A percentile compares a stretch with the other conserved stretches of the same genome.
Conservation (phyloP, 768 basidiomycete species). For the Kwoniella sp. region DNA sequence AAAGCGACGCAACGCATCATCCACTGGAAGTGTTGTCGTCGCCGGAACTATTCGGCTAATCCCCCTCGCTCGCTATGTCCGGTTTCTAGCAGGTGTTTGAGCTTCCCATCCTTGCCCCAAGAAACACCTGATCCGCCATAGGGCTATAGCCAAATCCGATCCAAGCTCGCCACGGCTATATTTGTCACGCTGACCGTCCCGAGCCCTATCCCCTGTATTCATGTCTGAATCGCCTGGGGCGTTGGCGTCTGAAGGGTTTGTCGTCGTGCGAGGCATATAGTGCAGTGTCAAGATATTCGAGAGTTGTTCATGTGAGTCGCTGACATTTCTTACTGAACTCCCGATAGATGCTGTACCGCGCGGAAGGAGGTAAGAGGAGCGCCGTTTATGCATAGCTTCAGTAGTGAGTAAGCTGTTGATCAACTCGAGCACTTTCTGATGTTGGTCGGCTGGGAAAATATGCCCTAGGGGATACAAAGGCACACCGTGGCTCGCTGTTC, state of each 20-base stretch:
- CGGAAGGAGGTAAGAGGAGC: not conserved
- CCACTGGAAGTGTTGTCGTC: no score
- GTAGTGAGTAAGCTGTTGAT: constrained; percentile 7
- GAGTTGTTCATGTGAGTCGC: not conserved
- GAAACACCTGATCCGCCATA: constrained; percentile 22
- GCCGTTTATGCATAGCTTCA: not conserved
- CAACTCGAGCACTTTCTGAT: not conserved
- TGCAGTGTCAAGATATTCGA: not conserved
- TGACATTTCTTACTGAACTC: not conserved
- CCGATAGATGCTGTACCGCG: not conserved
- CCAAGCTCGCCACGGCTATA: constrained; percentile 4
- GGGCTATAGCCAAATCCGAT: constrained; percentile 12
- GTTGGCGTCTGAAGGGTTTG: no score
- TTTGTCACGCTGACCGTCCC: not conserved
- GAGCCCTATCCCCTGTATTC: not conserved
- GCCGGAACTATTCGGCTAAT: no score
- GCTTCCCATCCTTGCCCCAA: constrained; percentile 21
- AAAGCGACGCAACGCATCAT: no score
- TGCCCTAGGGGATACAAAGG: constrained; percentile 7
- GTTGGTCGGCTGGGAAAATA: not conserved
- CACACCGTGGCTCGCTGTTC: not conserved
- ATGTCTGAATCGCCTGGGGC: no score
- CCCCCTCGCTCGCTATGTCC: not conserved
- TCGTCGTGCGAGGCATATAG: not conserved
- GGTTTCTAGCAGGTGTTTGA: not conserved